These are phyloP conservation scores for Diaporthe citrichinensis DNA, from an alignment of 2,329 filamentous ascomycete genomes.

Conservation along the genomic window DNA sequence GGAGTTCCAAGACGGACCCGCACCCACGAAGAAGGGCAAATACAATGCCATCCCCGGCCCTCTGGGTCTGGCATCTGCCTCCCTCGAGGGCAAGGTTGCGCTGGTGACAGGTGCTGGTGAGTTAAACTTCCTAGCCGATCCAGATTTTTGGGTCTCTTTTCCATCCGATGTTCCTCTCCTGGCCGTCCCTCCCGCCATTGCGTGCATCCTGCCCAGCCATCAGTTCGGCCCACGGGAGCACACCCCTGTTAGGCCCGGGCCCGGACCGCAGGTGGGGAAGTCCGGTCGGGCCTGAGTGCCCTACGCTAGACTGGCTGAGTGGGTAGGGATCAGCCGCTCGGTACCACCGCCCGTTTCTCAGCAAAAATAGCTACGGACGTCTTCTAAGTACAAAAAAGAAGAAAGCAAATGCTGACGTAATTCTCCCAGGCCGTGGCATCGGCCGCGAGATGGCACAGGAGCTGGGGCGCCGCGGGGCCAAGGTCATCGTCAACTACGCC, in stretches of 20 bases:
- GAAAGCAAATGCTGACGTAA: background rate
- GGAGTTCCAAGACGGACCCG: conserved; percentile 40
- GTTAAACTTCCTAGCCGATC: conserved; percentile 40
- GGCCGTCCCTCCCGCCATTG: background rate
- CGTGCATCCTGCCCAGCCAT: conserved; percentile 14
- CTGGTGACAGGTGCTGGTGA: conserved; percentile 56
- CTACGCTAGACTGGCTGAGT: background rate
- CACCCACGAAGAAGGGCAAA: conserved; percentile 47
- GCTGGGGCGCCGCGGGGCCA: conserved; percentile 75
- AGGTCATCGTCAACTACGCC: conserved; percentile 77
- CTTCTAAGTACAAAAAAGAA: no score
- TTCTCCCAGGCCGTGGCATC: conserved; percentile 70
- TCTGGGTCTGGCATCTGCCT: conserved; percentile 55
- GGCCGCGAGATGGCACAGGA: conserved; percentile 76
- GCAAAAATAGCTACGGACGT: background rate
- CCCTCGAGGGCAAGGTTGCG: conserved; percentile 56
- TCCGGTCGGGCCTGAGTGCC: conserved; percentile 23
- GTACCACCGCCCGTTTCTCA: background rate
- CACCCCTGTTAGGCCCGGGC: background rate
- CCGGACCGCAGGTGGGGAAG: conserved; percentile 32
- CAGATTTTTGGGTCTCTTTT: background rate
- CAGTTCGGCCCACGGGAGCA: background rate
- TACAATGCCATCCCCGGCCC: conserved; percentile 56
- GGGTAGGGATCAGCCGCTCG: conserved; percentile 16
- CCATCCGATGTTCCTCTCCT: background rate